Percentiles rank a stretch among this genome's conserved stretches.
These are phyloP conservation scores for Diaporthe sp. DNA, from an alignment of 2,329 filamentous ascomycete species.

Conservation along the genomic window DNA sequence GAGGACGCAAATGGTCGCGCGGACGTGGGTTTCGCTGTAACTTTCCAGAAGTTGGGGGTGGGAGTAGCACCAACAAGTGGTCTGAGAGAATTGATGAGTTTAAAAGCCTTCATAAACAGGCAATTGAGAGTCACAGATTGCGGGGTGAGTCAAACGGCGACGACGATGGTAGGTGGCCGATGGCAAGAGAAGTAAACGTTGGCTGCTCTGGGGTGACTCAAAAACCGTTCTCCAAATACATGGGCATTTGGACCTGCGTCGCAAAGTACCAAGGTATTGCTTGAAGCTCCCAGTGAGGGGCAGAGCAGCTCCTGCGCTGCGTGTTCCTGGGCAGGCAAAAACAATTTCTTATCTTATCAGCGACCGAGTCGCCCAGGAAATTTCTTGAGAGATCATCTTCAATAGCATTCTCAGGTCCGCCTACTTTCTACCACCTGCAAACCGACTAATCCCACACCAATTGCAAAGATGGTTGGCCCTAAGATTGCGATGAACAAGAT, in stretches of 20 bases:
- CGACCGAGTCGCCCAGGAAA: neutral
- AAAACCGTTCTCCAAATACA: conserved; percentile 2
- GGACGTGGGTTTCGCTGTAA: conserved; percentile 25
- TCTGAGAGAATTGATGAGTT: conserved; percentile 36
- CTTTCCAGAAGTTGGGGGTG: conserved; percentile 31
- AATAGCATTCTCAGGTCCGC: neutral
- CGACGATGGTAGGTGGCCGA: neutral
- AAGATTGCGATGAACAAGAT: conserved; percentile 76
- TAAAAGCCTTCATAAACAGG: conserved; percentile 42
- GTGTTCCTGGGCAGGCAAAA: neutral
- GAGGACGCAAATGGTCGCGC: conserved; percentile 30
- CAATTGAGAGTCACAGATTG: conserved; percentile 7
- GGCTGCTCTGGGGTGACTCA: conserved; percentile 16
- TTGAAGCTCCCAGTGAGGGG: conserved; percentile 17
- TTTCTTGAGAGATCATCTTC: neutral
- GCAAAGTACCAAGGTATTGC: neutral
- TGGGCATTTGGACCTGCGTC: neutral
- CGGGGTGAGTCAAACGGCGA: neutral
- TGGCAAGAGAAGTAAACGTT: neutral
- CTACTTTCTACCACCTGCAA: neutral
- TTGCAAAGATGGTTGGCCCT: conserved; percentile 26
- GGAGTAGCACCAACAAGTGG: conserved; percentile 39
- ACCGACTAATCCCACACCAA: neutral
- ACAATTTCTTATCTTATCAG: conserved; percentile 20
- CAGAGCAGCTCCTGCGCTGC: neutral